Evolutionary conservation across 164 flowering plant species (phyloP).

Genomic region (Stephania japonica): DNA sequence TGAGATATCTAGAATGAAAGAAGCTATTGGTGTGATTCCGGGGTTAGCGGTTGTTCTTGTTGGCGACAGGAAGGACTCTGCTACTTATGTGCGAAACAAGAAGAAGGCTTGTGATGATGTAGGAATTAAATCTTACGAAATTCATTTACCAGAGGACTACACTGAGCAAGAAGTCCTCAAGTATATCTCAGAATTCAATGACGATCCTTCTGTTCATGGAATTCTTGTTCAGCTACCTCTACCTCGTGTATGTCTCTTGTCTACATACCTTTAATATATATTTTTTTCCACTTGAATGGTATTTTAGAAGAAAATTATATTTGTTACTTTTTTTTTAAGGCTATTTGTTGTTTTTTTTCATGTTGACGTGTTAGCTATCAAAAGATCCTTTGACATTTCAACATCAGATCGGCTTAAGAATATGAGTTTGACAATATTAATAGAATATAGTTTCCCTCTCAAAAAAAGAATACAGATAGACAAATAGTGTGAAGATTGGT

Average conservation of each 20-base stretch:
- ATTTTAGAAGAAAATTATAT: background rate
- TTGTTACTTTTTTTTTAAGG: background rate
- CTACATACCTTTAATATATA: background rate
- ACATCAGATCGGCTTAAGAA: too few relatives aligned
- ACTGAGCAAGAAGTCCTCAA: constrained; percentile 73
- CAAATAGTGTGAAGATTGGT: too few relatives aligned
- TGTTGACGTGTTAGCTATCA: background rate
- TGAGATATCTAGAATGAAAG: constrained; percentile 78
- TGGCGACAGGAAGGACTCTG: constrained; percentile 89
- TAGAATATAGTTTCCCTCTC: too few relatives aligned
- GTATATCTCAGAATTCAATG: constrained; percentile 52
- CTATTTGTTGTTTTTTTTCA: background rate
- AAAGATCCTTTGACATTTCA: too few relatives aligned
- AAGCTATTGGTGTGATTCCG: constrained; percentile 66
- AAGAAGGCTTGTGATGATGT: constrained; percentile 81
- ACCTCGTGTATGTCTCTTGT: constrained; percentile 56
- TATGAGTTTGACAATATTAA: too few relatives aligned
- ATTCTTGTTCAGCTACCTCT: constrained; percentile 95
- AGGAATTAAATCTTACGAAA: constrained; percentile 82
- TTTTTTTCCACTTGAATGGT: background rate
- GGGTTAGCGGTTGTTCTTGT: constrained; percentile 95
- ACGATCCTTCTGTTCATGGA: constrained; percentile 77
- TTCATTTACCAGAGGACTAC: constrained; percentile 51
- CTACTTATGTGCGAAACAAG: constrained; percentile 87
- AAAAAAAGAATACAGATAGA: too few relatives aligned